Evolutionary conservation across 345 rosid genomes (phyloP).

Genomic region (Lepidium africanum): DNA sequence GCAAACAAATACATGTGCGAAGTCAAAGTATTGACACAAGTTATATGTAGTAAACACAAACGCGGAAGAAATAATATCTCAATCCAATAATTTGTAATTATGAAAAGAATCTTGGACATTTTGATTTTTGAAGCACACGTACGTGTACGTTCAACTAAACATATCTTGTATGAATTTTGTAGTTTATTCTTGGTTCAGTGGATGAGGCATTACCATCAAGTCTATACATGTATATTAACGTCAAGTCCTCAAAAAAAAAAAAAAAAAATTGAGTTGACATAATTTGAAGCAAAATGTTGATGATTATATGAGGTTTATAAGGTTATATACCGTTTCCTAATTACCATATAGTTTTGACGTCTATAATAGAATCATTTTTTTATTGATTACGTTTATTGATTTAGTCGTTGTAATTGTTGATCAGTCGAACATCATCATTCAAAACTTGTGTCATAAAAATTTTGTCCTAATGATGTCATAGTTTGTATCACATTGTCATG

Average conservation of each 20-base stretch:
- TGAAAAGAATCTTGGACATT: slow-evolving; percentile 24
- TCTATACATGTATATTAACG: too few species aligned
- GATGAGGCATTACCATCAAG: not conserved
- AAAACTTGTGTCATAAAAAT: not conserved
- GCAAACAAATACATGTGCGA: not conserved
- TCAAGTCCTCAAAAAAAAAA: not conserved
- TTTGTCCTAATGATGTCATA: not conserved
- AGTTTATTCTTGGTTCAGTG: slow-evolving; percentile 2
- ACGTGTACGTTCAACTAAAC: not conserved
- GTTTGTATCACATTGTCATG: not conserved
- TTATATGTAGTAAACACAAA: not conserved
- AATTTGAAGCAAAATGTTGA: not conserved
- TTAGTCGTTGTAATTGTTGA: not conserved
- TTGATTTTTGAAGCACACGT: not conserved
- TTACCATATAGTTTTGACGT: not conserved
- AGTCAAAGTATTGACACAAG: slow-evolving; percentile 9
- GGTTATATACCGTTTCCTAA: not conserved
- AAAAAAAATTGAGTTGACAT: slow-evolving; percentile 5
- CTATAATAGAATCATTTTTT: not conserved
- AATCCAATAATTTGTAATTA: not conserved
- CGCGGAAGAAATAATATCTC: not conserved
- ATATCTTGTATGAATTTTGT: not conserved
- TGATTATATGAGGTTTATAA: not conserved
- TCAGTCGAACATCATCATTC: not conserved
- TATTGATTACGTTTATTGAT: not conserved